Percentiles rank a stretch among this genome's conserved stretches.
Conservation (phyloP, 2,329 filamentous ascomycete species). For the Cladosporium sp. region DNA sequence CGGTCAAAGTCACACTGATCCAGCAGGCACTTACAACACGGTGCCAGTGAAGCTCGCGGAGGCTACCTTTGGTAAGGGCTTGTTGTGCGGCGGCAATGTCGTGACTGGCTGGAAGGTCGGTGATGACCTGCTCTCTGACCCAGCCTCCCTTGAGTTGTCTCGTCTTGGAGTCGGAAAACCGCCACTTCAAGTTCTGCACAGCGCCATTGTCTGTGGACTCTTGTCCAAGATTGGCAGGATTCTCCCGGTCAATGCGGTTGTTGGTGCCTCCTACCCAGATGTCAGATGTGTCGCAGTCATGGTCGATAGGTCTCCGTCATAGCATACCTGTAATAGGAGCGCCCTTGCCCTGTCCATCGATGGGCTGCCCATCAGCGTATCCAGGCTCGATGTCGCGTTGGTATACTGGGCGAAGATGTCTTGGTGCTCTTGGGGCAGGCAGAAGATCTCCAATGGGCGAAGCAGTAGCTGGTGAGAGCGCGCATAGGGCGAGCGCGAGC, state of each 20-base stretch:
- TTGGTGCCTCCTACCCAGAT: no score
- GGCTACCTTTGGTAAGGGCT: conserved; percentile 62
- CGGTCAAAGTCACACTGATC: background rate
- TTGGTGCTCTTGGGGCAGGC: no score
- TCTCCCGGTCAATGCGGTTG: conserved; percentile 40
- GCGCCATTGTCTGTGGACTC: conserved; percentile 60
- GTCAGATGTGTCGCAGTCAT: no score
- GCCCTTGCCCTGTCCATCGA: no score
- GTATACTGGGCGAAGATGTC: no score
- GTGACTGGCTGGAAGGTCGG: conserved; percentile 61
- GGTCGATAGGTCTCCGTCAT: no score
- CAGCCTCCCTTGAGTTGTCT: conserved; percentile 60
- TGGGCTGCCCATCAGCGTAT: no score
- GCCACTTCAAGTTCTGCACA: conserved; percentile 63
- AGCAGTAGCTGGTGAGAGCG: no score
- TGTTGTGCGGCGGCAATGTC: conserved; percentile 67
- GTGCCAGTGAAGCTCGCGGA: conserved; percentile 63
- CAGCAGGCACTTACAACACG: conserved; percentile 31
- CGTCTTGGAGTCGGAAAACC: conserved; percentile 65
- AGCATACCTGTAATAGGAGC: no score
- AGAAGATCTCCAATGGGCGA: no score
- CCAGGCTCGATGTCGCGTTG: no score
- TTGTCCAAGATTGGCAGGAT: conserved; percentile 60
- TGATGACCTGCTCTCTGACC: conserved; percentile 62
- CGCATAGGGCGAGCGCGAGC: no score